Evolutionary conservation across 2,329 filamentous ascomycete species (phyloP), one percentile per base, ranked within the genome.

Genomic region (Orbilia quercus): DNA sequence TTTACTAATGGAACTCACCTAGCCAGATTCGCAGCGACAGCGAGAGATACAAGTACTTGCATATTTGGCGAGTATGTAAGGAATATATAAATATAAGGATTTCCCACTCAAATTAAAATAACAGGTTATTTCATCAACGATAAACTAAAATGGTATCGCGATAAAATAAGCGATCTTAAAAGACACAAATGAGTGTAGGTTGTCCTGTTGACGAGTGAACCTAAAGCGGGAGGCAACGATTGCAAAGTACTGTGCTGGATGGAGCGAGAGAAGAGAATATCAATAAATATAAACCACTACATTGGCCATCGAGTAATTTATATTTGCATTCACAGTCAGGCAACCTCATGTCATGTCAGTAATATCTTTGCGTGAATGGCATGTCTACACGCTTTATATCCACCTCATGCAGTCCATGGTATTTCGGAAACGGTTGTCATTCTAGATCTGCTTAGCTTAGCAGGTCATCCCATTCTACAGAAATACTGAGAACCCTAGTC

Each of bases 401-500:
- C 12, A 12, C 31, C 6, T 12, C 31, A 40, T 40, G 36, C 36
- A 40, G 36, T 3, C 36, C 12, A 31, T 5, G 28, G 9, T 4
- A 31, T 31, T 31, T 9, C 5, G 28, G 9, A 31, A 31, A 9
- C 28, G 9, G 4, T 31, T 31, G 28, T 31, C 28, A 9, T 31
- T 31, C 5, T 31, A 31, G n/a, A n/a, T n/a, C n/a, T n/a, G n/a
- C n/a, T n/a, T n/a, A 23, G 12, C 7, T 20, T 11, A 20, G 44
- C 18, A 47, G 44, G 44, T 47, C 6, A 47, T 16, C 7, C 14
- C 5, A 22, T 23, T 28, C 22, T n/a, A n/a, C 48, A 16, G 31
- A 53, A 34, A 34, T 16, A 22, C 48, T 28, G 36, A 50, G 48
- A 12, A 18, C 28, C n/a, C 48, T 53, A 36, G n/a, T 20, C 48